phyloP scores from a whole-genome alignment of 805 yeast genomes.

The Grigorovia humatica region DNA sequence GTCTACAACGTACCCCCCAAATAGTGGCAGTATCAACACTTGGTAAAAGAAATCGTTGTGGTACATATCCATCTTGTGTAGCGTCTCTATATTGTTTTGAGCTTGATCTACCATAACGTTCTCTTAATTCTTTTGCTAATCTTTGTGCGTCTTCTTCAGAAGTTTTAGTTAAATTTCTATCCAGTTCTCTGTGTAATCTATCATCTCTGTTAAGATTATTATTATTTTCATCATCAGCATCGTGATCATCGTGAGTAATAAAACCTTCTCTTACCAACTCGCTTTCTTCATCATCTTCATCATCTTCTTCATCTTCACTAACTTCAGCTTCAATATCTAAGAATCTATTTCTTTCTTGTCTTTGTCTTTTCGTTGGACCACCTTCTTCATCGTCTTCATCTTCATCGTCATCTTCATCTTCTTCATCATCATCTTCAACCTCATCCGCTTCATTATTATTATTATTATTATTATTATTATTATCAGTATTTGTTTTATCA shows the following conservation, averaged over 20 bases:
- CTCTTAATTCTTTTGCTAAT: slow-evolving; percentile 83
- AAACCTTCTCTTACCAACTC: slow-evolving; percentile 77
- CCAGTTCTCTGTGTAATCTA: slow-evolving; percentile 83
- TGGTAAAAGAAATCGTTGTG: slow-evolving; percentile 87
- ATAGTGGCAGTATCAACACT: slow-evolving; percentile 94
- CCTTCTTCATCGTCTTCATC: slow-evolving; percentile 49
- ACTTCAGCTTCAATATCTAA: slow-evolving; percentile 98
- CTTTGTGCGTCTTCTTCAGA: slow-evolving; percentile 93
- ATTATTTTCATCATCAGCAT: slow-evolving; percentile 44
- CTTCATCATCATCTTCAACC: slow-evolving; percentile 36
- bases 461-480: slow-evolving; percentile 2
- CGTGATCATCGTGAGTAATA: slow-evolving; percentile 44
- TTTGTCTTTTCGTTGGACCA: slow-evolving; percentile 37
- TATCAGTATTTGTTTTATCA: slow-evolving; percentile 2
- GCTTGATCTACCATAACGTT: slow-evolving; percentile 81
- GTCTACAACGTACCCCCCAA: slow-evolving; percentile 91
- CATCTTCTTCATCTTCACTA: slow-evolving; percentile 88
- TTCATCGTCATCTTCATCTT: slow-evolving; percentile 43
- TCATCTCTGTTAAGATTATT: slow-evolving; percentile 42
- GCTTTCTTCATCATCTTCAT: slow-evolving; percentile 91
- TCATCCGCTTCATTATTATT: slow-evolving; percentile 12
- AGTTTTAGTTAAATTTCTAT: slow-evolving; percentile 72
- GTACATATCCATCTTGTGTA: slow-evolving; percentile 68
- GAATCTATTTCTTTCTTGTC: slow-evolving; percentile 63
- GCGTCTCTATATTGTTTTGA: slow-evolving; percentile 71